phyloP scores from a whole-genome alignment of 2,329 filamentous ascomycete species.

The Thelonectria blattea region DNA sequence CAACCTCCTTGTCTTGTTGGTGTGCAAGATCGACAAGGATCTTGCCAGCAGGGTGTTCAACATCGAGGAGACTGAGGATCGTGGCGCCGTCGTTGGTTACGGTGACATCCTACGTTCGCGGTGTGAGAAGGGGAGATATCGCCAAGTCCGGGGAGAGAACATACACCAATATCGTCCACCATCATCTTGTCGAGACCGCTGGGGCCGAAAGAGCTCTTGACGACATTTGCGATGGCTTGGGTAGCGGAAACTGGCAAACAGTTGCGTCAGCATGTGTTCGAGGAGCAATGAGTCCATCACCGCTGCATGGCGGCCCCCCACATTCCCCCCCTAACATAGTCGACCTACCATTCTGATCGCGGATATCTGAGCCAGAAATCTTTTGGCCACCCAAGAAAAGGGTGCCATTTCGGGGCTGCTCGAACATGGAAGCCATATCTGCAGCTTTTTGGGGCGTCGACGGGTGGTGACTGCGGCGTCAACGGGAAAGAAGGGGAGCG shows the following conservation, averaged over 20 bases:
- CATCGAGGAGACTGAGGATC: slow-evolving; percentile 91
- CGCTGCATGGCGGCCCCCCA: slow-evolving; percentile 33
- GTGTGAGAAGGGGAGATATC: slow-evolving; percentile 29
- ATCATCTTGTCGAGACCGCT: slow-evolving; percentile 99
- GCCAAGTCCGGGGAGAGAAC: slow-evolving; percentile 40
- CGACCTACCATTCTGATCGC: slow-evolving; percentile 86
- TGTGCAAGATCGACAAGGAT: slow-evolving; percentile 97
- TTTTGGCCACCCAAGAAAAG: slow-evolving; percentile 97
- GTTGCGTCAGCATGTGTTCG: slow-evolving; percentile 25
- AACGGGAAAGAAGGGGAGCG: slow-evolving; percentile 33
- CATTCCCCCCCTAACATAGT: slow-evolving; percentile 35
- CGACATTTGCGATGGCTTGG: slow-evolving; percentile 96
- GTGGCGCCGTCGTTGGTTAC: slow-evolving; percentile 99
- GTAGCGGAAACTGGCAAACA: slow-evolving; percentile 77
- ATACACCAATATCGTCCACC: slow-evolving; percentile 97
- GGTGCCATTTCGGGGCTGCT: slow-evolving; percentile 93
- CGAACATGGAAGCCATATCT: slow-evolving; percentile 91
- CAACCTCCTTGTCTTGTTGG: slow-evolving; percentile 98
- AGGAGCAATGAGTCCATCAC: slow-evolving; percentile 5
- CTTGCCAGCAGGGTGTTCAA: slow-evolving; percentile 97
- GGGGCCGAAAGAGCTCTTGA: slow-evolving; percentile 98
- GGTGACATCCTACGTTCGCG: slow-evolving; percentile 77
- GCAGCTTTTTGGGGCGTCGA: slow-evolving; percentile 37
- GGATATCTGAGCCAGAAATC: slow-evolving; percentile 94
- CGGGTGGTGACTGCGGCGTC: slow-evolving; percentile 34